Evolutionary conservation across 139 green algal species (phyloP), one percentile per base, ranked within the genome.

Genomic region (Marvania coccoides): DNA sequence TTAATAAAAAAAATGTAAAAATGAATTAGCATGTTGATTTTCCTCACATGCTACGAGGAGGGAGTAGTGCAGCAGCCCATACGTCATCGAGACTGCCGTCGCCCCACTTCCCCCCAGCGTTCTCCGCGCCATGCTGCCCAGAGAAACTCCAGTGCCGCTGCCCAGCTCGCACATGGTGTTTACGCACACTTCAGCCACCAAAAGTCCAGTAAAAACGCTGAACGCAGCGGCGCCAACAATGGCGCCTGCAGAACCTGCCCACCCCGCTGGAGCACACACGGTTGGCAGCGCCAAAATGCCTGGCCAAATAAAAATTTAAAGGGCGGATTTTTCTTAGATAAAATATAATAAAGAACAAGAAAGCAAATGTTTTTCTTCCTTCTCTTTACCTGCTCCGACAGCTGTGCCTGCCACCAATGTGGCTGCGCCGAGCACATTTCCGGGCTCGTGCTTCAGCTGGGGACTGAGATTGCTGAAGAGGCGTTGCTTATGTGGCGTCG

Each of bases 51-150:
- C 87, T 5, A 92, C 87, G 24, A 93, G 76, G 23, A 94, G 67
- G 1, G 76, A 61, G 45, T 89, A 88, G 71, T 91, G 84, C 30
- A 94, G 77, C 56, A 91, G 82, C 2, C 88, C 13, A 63, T 94
- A 95, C 5, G 80, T 55, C 0, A 37, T 45, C 14, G 55, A 71
- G 1, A 75, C 65, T 4, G 80, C 28, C 4, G 13, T 4, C 0
- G 58, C 69, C 7, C 85, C 85, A 0, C 48, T 37, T 1, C 40
- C 9, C 2, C 87, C 86, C 12, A 92, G 72, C 0, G 83, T 90
- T 9, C 45, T 29, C 36, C 46, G 31, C 0, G 67, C 61, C 77
- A 84, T 84, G 33, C 55, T 75, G 24, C 55, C 67, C 7, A 83
- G 13, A 2, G 73, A 81, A 26, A 83, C 47, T 19, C 59, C 63